Base-by-base conservation (phyloP, 805 yeast genomes). In the Grigorovia humatica region DNA sequence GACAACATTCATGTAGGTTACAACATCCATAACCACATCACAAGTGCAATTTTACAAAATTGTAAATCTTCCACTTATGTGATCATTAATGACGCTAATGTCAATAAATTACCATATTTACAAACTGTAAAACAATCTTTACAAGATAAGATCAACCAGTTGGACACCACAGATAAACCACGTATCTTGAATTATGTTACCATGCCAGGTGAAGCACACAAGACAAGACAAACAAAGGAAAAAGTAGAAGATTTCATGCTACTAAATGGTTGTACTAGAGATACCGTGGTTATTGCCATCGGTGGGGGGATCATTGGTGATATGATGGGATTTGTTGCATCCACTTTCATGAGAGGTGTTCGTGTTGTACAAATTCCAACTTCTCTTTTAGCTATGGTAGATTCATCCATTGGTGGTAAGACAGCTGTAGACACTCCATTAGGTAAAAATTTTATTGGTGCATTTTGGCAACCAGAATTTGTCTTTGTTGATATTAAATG, bases 251-350 rank as follows among this genome's bases (percentile, higher is more conserved):
- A 93, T 69, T 91, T 78, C 69, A 72, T 93, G 62, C 76, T 93
- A 55, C 62, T 70, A 5, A 71, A 88, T 63, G 95, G 96, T 27
- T 93, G 99, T 69, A 93, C 98, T 15, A 80, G 99, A 70, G 99
- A 93, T 67, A 89, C 98, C 2, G 88, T 93, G 27, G 82, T 93
- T 52, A 71, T 93, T 47, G 99, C 99, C 9, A 80, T 93, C 54
- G 99, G 99, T 55, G 99, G 99, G 58, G 99, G 99, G 60, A 95
- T 93, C 49, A 91, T 93, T 68, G 99, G 99, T 54, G 99, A 93
- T 66, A 91, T 93, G 99, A 87, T 91, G 58, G 99, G 99, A 4
- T 93, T 81, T 66, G 98, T 93, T 44, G 99, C 99, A n/a, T 91
- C 99, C 35, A 93, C 99, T 2, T 93, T 93, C 68, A 93, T 93